Evolutionary conservation across 164 flowering plant species (phyloP).

Genomic region (Kalanchoe fedtschenkoi): DNA sequence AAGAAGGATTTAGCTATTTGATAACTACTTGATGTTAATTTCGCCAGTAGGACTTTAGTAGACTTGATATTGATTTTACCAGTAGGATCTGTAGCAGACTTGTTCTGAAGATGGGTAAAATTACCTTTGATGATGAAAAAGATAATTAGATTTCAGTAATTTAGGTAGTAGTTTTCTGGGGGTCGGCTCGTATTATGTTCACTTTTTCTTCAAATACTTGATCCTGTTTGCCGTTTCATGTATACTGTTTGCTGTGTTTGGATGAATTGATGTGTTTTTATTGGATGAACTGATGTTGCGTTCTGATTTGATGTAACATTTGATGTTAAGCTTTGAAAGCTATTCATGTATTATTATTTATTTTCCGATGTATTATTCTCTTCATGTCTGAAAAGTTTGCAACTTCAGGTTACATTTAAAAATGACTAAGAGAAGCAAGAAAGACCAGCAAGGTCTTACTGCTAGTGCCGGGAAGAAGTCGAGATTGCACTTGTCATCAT

Average conservation of each 20-base stretch:
- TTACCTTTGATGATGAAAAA: not conserved
- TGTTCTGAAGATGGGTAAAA: not conserved
- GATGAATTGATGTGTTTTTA: not conserved
- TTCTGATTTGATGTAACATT: not conserved
- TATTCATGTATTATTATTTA: not conserved
- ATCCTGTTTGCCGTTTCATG: not conserved
- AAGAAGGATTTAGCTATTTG: too few species aligned
- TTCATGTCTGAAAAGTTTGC: not conserved
- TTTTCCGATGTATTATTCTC: not conserved
- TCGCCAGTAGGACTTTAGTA: too few species aligned
- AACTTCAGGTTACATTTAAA: not conserved
- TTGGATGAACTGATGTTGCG: not conserved
- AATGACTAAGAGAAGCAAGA: conserved; percentile 61
- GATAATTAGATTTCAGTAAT: not conserved
- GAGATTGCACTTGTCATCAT: conserved; percentile 37
- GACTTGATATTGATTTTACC: too few species aligned
- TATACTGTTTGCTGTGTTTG: not conserved
- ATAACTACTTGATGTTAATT: too few species aligned
- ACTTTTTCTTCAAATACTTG: not conserved
- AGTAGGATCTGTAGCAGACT: not conserved
- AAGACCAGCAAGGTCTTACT: conserved; percentile 32
- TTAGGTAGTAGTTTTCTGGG: not conserved
- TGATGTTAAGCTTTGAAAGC: not conserved
- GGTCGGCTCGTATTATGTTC: not conserved
- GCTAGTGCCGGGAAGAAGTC: conserved; percentile 42